These are phyloP conservation scores for Ensete ventricosum DNA, from an alignment of 176 grass and related monocot genomes.

Conservation along the genomic window DNA sequence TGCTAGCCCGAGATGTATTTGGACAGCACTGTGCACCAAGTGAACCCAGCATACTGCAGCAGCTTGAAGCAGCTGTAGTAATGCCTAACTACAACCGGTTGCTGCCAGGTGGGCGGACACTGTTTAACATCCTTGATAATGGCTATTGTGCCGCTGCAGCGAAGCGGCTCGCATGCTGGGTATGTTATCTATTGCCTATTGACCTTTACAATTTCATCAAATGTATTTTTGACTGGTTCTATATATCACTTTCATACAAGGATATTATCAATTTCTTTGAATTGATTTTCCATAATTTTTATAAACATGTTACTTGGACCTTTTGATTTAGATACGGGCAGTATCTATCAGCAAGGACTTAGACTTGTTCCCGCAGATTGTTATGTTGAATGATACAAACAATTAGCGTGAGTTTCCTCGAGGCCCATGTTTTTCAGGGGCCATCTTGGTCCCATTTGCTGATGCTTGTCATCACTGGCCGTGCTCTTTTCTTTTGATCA, in stretches of 20 bases:
- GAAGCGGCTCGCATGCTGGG: constrained; percentile 94
- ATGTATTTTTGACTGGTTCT: neutral
- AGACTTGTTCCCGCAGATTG: no score
- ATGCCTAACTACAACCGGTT: constrained; percentile 96
- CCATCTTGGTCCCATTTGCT: neutral
- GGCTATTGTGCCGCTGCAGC: constrained; percentile 89
- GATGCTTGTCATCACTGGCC: neutral
- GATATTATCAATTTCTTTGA: neutral
- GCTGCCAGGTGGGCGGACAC: constrained; percentile 70
- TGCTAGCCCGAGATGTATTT: constrained; percentile 63
- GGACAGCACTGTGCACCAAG: constrained; percentile 94
- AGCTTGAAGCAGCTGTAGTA: constrained; percentile 87
- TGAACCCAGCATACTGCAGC: constrained; percentile 87
- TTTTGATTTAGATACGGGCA: no score
- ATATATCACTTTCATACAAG: neutral
- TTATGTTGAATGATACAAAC: no score
- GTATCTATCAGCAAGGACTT: no score
- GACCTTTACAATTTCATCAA: neutral
- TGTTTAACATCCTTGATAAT: constrained; percentile 88
- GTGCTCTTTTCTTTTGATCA: neutral
- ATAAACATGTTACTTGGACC: no score
- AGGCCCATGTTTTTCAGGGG: no score
- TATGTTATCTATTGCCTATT: constrained; percentile 27
- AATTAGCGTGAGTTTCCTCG: neutral
- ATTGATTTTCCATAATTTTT: no score